Percentiles rank a stretch among this genome's conserved stretches.
Conservation (phyloP, 2,329 filamentous ascomycete species). For the Fusarium hostae region DNA sequence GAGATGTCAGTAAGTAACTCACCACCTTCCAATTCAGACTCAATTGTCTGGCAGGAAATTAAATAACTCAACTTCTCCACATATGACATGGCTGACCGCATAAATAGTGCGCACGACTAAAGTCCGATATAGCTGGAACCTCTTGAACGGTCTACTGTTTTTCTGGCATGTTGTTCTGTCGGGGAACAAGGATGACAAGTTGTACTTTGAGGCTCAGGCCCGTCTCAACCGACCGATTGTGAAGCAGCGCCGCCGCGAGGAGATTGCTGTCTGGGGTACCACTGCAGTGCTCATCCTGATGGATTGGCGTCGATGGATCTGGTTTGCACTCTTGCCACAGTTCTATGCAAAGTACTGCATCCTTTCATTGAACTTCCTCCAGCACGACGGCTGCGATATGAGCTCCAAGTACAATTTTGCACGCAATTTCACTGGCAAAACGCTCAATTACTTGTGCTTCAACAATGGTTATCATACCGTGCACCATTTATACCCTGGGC, state of each 20-base stretch:
- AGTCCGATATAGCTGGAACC: conserved; percentile 26
- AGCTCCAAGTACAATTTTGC: conserved; percentile 25
- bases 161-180: conserved; percentile 22
- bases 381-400: conserved; percentile 25
- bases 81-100: background rate
- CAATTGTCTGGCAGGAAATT: background rate
- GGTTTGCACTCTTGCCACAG: conserved; percentile 12
- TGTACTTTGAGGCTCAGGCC: conserved; percentile 17
- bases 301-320: conserved; percentile 23
- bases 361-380: conserved; percentile 13
- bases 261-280: conserved; percentile 15
- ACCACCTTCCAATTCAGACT: background rate
- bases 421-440: conserved; percentile 7
- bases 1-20: conserved; percentile 20
- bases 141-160: conserved; percentile 10
- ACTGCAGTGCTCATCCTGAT: conserved; percentile 1
- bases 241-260: conserved; percentile 8
- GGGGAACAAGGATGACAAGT: conserved; percentile 15
- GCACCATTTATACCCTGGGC: conserved; percentile 11
- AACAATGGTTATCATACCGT: conserved; percentile 25
- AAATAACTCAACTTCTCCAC: background rate
- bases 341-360: conserved; percentile 26
- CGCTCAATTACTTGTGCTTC: conserved; percentile 15
- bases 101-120: conserved; percentile 22
- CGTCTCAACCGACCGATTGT: conserved; percentile 19